Evolutionary conservation across 2,329 filamentous ascomycete genomes (phyloP), one percentile per base, ranked within the genome.

Genomic region (Colletotrichum camelliae): DNA sequence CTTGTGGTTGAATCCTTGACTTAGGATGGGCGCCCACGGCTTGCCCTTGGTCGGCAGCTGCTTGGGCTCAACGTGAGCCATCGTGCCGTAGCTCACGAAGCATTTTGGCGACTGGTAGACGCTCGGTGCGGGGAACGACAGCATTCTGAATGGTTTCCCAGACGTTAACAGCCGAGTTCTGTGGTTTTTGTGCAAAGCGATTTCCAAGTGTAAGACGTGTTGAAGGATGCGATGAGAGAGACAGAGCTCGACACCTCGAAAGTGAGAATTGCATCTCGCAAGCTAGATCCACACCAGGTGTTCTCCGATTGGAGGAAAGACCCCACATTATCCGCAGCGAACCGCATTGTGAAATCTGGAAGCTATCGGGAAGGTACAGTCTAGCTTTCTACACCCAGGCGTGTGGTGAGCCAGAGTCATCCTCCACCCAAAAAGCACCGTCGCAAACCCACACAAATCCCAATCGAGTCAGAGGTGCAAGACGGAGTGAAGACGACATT

Each of bases 41-140:
- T 94, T 93, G 80, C 92, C 93, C 81, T 94, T 96, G 7, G 87
- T 88, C 3, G 95, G 93, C 35, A 91, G 89, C 80, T 95, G 93
- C 73, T 90, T 89, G 7, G 92, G 89, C 82, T 98, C 92, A 60
- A 96, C 87, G 84, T 95, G 93, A 35, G 88, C 87, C 83, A 96
- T 91, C 15, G 88, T 87, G 55, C 92, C 92, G 80, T 94, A 91
- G 1, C 93, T 94, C 78, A 95, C 93, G 83, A 91, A 93, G 84
- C 94, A 96, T 89, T 94, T 97, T 70, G 91, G 87, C 52, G 86
- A 82, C 79, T 90, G 89, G 77, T 91, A 89, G 65, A 90, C 83
- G 4, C 87, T 88, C 2, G 87, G 84, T 4, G 83, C 79, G 15
- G 85, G 79, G 21, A 89, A 84, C 0, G 87, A 83, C 35, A 90